These are phyloP conservation scores for cucumber (Cucumis sativus) DNA, from an alignment of 306 rosid genomes.

Conservation along the genomic window DNA sequence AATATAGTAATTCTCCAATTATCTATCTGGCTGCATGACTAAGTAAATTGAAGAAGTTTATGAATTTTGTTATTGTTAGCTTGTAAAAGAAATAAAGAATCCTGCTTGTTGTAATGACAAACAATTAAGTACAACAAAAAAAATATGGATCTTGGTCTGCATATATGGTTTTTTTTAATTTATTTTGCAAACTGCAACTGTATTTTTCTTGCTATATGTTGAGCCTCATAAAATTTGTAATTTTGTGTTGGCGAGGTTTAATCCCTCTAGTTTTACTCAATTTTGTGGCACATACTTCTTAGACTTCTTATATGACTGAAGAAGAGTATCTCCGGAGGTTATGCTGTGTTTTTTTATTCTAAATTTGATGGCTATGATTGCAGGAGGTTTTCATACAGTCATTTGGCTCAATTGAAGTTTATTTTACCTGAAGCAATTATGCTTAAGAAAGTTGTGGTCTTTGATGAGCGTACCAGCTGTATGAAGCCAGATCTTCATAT, in stretches of 20 bases:
- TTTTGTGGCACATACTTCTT: not conserved
- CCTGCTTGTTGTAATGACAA: not conserved
- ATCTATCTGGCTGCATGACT: not conserved
- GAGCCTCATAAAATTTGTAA: not conserved
- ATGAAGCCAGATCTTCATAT: constrained; percentile 69
- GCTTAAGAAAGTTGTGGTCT: constrained; percentile 30
- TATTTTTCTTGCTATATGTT: not conserved
- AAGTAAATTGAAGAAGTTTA: not conserved
- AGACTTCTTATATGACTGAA: not conserved
- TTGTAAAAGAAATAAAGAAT: not conserved
- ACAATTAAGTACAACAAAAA: not conserved
- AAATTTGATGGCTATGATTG: too few species aligned
- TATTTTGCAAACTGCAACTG: not conserved
- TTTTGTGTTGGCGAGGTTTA: not conserved
- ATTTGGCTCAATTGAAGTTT: constrained; percentile 70
- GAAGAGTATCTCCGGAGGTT: not conserved
- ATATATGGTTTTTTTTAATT: not conserved
- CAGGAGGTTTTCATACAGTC: constrained; percentile 67
- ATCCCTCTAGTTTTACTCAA: too few species aligned
- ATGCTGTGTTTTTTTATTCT: not conserved
- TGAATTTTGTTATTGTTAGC: not conserved
- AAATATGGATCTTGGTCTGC: not conserved
- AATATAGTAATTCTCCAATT: not conserved
- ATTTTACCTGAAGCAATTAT: constrained; percentile 57
- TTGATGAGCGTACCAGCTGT: constrained; percentile 46